These are phyloP conservation scores for Chlorella variabilis DNA, from an alignment of 163 green algal genomes.

Conservation along the genomic window DNA sequence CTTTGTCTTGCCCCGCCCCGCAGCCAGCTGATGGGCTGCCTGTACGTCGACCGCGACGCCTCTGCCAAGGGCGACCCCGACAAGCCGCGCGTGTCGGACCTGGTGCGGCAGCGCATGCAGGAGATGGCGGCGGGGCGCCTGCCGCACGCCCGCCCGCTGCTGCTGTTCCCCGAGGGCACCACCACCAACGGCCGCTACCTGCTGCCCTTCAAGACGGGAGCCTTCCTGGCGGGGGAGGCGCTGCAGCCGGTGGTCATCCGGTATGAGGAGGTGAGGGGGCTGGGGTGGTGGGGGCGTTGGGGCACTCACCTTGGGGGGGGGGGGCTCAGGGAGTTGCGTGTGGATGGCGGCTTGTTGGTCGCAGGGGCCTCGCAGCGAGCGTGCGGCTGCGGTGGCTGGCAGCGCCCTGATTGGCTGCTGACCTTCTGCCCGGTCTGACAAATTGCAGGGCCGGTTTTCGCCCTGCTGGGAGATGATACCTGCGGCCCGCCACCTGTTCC, in stretches of 20 bases:
- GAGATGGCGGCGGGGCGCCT: conserved; percentile 11
- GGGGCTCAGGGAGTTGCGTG: too few relatives aligned
- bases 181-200: conserved; percentile 92
- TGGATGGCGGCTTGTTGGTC: too few relatives aligned
- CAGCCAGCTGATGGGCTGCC: conserved; percentile 84
- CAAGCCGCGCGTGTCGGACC: conserved; percentile 50
- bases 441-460: conserved; percentile 69
- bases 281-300: not conserved
- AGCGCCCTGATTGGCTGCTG: too few relatives aligned
- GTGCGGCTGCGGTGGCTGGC: too few relatives aligned
- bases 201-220: conserved; percentile 92
- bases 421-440: not conserved
- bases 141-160: conserved; percentile 62
- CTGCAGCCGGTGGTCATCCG: conserved; percentile 83
- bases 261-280: conserved; percentile 56
- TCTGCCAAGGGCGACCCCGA: conserved; percentile 29
- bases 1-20: not conserved
- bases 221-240: conserved; percentile 87
- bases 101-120: conserved; percentile 73
- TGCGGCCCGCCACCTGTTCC: conserved; percentile 71
- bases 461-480: conserved; percentile 88
- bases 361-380: too few relatives aligned
- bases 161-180: conserved; percentile 93
- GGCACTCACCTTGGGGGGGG: too few relatives aligned
- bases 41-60: conserved; percentile 88